Evolutionary conservation across 345 rosid genomes (phyloP).

Genomic region (Populus deltoides): DNA sequence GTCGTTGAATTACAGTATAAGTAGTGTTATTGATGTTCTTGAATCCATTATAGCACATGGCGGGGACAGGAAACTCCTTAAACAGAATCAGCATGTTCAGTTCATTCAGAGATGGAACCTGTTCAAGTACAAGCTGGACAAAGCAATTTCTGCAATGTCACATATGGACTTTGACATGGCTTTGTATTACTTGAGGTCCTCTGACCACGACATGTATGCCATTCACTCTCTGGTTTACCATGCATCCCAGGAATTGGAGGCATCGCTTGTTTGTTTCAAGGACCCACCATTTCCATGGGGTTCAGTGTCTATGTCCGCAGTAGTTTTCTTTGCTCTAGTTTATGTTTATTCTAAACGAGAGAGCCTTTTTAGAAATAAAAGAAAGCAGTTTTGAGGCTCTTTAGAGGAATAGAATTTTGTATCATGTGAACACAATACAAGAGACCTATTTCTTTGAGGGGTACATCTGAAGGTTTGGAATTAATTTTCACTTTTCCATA

Average conservation of each 20-base stretch:
- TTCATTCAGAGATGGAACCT: conserved; percentile 82
- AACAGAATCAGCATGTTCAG: conserved; percentile 57
- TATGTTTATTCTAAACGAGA: conserved; percentile 60
- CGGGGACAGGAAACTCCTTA: conserved; percentile 71
- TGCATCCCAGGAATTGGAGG: conserved; percentile 83
- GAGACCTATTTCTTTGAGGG: conserved; percentile 20
- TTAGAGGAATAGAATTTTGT: conserved; percentile 29
- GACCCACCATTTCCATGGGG: conserved; percentile 97
- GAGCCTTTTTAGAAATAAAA: conserved; percentile 67
- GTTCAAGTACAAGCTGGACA: conserved; percentile 84
- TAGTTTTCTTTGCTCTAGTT: conserved; percentile 53
- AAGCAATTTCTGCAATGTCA: conserved; percentile 73
- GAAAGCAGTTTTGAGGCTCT: conserved; percentile 83
- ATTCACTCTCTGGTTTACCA: conserved; percentile 74
- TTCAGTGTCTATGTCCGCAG: conserved; percentile 49
- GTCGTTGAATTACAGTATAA: conserved; percentile 67
- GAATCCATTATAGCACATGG: conserved; percentile 75
- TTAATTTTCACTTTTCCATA: conserved; percentile 14
- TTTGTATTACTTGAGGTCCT: conserved; percentile 69
- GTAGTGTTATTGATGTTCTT: conserved; percentile 73
- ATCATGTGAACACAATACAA: conserved; percentile 33
- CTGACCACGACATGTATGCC: conserved; percentile 76
- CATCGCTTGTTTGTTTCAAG: conserved; percentile 84
- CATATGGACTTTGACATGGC: conserved; percentile 86
- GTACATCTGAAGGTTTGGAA: conserved; percentile 10